Conservation (phyloP, 805 yeast genomes). For the Lachancea quebecensis region DNA sequence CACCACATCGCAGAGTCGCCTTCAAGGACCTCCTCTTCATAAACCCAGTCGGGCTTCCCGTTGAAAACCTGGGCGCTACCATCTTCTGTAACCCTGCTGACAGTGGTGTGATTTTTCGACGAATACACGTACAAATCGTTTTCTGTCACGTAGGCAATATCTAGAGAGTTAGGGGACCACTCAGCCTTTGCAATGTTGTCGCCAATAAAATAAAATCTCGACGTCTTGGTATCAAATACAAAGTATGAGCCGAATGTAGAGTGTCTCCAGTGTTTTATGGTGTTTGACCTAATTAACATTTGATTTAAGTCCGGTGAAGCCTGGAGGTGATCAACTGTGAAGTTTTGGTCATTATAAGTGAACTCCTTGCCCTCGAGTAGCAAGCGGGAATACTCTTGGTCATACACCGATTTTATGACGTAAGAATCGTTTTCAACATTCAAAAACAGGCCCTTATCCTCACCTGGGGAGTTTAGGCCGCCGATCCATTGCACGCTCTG, state of each 20-base stretch:
- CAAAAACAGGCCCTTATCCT: constrained; percentile 65
- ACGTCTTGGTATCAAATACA: constrained; percentile 32
- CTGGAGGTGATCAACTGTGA: constrained; percentile 44
- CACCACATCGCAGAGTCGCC: constrained; percentile 76
- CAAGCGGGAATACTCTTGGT: constrained; percentile 34
- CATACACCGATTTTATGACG: constrained; percentile 43
- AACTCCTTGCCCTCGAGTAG: constrained; percentile 48
- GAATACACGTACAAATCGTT: constrained; percentile 62
- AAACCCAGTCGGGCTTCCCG: constrained; percentile 93
- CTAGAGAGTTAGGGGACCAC: constrained; percentile 69
- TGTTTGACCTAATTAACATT: constrained; percentile 56
- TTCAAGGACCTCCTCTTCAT: constrained; percentile 81
- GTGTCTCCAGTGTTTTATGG: constrained; percentile 53
- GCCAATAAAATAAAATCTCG: constrained; percentile 24
- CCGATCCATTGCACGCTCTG: constrained; percentile 67
- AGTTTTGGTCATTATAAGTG: constrained; percentile 33
- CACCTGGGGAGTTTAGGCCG: constrained; percentile 38
- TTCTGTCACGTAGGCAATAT: constrained; percentile 58
- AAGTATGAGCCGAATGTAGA: constrained; percentile 41
- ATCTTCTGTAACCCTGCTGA: constrained; percentile 53
- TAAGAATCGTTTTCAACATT: constrained; percentile 43
- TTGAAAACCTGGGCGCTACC: constrained; percentile 69
- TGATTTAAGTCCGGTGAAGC: constrained; percentile 62
- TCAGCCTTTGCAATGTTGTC: constrained; percentile 41
- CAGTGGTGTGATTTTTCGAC: constrained; percentile 20